Evolutionary conservation across 2,329 filamentous ascomycete genomes (phyloP).

Genomic region (Cladophialophora psammophila): DNA sequence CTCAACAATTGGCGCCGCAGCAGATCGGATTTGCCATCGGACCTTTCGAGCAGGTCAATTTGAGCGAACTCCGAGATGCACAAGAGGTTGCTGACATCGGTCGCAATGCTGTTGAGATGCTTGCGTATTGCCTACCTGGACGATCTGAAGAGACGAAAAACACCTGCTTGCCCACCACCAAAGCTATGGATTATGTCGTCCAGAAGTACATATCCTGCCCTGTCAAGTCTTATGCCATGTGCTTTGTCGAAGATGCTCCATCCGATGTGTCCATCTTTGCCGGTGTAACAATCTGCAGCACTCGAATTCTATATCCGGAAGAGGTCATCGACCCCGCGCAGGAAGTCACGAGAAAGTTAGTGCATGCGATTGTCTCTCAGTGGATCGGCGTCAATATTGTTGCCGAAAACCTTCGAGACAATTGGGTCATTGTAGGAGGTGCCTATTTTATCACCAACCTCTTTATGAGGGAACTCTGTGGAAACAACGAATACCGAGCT

Average conservation of each 20-base stretch:
- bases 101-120: constrained; percentile 83
- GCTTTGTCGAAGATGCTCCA: constrained; percentile 89
- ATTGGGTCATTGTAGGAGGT: constrained; percentile 88
- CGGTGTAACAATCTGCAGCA: constrained; percentile 87
- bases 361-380: constrained; percentile 85
- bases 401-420: constrained; percentile 78
- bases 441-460: constrained; percentile 95
- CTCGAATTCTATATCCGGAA: constrained; percentile 80
- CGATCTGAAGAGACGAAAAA: constrained; percentile 83
- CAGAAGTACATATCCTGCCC: constrained; percentile 89
- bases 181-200: constrained; percentile 88
- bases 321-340: constrained; percentile 86
- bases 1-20: constrained; percentile 77
- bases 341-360: constrained; percentile 78
- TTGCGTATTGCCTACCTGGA: constrained; percentile 89
- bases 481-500: constrained; percentile 93
- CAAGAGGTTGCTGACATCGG: constrained; percentile 92
- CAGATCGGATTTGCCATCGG: constrained; percentile 94
- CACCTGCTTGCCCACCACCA: constrained; percentile 83
- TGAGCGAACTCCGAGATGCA: constrained; percentile 86
- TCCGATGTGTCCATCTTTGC: constrained; percentile 78
- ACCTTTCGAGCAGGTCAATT: constrained; percentile 90
- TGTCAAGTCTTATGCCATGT: constrained; percentile 89
- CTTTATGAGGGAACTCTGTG: constrained; percentile 88
- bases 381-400: constrained; percentile 95